Percentiles rank a stretch among this genome's conserved stretches.
These are phyloP conservation scores for Geum urbanum DNA, from an alignment of 306 rosid genomes.

Conservation along the genomic window DNA sequence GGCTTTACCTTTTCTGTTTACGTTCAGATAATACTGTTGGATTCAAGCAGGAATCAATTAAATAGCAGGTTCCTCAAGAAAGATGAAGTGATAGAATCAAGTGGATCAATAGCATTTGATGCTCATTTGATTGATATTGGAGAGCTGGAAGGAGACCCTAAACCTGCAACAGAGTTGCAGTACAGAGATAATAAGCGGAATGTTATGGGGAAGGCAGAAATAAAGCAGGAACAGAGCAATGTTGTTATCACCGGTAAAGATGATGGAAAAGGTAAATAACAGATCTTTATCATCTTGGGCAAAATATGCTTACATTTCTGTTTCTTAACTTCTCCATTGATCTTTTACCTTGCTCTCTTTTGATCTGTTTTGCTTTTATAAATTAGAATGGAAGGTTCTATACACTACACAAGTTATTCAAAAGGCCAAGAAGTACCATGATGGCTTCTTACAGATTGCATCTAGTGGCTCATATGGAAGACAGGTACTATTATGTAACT, in stretches of 20 bases:
- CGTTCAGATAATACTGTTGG: slow-evolving; percentile 62
- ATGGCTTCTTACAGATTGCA: slow-evolving; percentile 56
- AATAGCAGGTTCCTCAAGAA: slow-evolving; percentile 63
- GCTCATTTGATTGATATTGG: slow-evolving; percentile 68
- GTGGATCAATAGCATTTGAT: slow-evolving; percentile 57
- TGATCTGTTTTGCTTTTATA: slow-evolving; percentile 15
- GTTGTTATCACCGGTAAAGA: slow-evolving; percentile 23
- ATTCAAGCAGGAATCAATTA: slow-evolving; percentile 51
- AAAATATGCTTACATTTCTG: too few species aligned
- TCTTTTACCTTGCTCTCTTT: background rate
- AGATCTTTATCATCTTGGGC: too few species aligned
- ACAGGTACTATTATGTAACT: slow-evolving; percentile 46
- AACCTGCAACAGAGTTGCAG: slow-evolving; percentile 31
- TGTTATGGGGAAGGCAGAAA: slow-evolving; percentile 26
- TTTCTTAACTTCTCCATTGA: background rate
- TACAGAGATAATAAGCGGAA: slow-evolving; percentile 25
- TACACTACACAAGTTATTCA: slow-evolving; percentile 63
- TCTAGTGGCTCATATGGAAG: slow-evolving; percentile 48
- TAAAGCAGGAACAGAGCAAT: slow-evolving; percentile 33
- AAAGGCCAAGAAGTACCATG: slow-evolving; percentile 64
- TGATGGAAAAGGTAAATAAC: slow-evolving; percentile 36
- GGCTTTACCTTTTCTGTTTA: slow-evolving; percentile 16
- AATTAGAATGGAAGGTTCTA: slow-evolving; percentile 62
- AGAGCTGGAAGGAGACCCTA: slow-evolving; percentile 44
- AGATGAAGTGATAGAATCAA: slow-evolving; percentile 54